Evolutionary conservation across 768 basidiomycete species (phyloP).

Genomic region (Suillus tomentosus): DNA sequence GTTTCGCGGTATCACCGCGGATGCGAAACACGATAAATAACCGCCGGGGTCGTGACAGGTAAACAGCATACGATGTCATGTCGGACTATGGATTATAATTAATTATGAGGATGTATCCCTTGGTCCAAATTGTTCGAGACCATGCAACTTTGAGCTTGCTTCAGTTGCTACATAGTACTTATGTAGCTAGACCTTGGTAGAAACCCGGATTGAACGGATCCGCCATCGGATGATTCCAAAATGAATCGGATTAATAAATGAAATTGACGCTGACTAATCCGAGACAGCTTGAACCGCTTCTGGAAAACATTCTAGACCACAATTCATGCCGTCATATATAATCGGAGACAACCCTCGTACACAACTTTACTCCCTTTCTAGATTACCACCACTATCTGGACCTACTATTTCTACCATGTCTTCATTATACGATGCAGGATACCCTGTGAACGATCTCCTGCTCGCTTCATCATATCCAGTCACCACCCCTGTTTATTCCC

Average conservation of each 20-base stretch:
- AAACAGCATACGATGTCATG: neutral
- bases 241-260: conserved; percentile 9
- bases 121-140: neutral
- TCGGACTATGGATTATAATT: neutral
- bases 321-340: conserved; percentile 12
- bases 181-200: neutral
- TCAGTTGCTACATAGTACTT: neutral
- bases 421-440: neutral
- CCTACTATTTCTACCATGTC: neutral
- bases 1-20: conserved; percentile 4
- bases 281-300: conserved; percentile 13
- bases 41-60: too few species aligned
- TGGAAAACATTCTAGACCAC: conserved; percentile 13
- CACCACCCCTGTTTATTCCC: conserved; percentile 28
- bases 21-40: neutral
- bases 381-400: conserved; percentile 5
- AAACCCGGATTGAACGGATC: neutral
- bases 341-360: conserved; percentile 11
- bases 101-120: neutral
- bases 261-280: conserved; percentile 14
- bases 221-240: neutral
- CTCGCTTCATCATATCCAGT: conserved; percentile 19
- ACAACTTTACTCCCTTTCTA: conserved; percentile 15
- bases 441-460: conserved; percentile 11
- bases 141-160: neutral